These are phyloP conservation scores for Chrysanthemum lavandulifolium DNA, from an alignment of 129 eudicot genomes.

Conservation along the genomic window DNA sequence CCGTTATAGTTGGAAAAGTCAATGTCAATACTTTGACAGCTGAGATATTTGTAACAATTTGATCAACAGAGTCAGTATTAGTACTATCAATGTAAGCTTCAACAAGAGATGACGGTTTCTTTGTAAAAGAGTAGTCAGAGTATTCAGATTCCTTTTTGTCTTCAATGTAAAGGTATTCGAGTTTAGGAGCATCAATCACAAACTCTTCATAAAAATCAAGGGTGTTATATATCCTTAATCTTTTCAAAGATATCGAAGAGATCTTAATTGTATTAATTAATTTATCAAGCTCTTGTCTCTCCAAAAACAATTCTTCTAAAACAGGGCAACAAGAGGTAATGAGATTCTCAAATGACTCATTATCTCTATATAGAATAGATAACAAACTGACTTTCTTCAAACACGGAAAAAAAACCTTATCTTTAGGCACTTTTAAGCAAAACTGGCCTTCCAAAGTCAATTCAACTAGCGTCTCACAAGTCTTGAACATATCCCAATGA, in stretches of 20 bases:
- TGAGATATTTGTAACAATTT: background rate
- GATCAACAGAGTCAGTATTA: background rate
- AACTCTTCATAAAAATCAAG: no score
- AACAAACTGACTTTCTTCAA: slow-evolving; percentile 2
- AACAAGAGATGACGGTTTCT: background rate
- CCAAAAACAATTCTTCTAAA: slow-evolving; percentile 9
- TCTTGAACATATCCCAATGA: background rate
- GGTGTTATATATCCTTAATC: background rate
- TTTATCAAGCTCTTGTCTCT: background rate
- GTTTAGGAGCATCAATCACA: background rate
- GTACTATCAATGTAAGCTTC: background rate
- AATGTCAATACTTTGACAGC: background rate
- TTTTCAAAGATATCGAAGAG: background rate
- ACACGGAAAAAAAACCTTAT: background rate
- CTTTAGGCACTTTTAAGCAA: background rate
- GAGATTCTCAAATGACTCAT: background rate
- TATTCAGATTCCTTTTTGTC: background rate
- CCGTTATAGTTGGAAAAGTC: background rate
- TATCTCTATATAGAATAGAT: background rate
- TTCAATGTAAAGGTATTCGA: background rate
- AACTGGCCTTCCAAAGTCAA: background rate
- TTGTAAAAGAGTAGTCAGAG: background rate
- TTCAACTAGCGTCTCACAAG: background rate
- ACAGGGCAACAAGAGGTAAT: background rate
- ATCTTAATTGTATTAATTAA: background rate